A percentile compares a stretch with the other conserved stretches of the same genome.
Evolutionary conservation across 306 rosid genomes (phyloP).

Genomic region (Vigna trinervia): DNA sequence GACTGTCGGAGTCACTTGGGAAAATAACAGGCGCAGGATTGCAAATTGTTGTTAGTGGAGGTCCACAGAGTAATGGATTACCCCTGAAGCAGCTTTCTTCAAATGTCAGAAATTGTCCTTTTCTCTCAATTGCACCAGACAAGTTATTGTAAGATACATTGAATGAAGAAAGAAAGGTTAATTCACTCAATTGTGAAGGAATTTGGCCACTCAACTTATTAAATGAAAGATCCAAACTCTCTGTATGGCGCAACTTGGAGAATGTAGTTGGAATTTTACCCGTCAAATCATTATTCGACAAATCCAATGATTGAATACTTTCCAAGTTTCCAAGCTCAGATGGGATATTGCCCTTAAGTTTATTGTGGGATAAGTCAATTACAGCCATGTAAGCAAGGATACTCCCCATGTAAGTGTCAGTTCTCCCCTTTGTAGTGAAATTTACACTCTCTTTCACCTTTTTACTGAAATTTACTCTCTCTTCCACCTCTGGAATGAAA

Average conservation of each 20-base stretch:
- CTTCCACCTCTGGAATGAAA: too few relatives aligned
- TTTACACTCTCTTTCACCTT: neutral
- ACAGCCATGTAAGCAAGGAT: slow-evolving; percentile 4
- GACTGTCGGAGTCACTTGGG: neutral
- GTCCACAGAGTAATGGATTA: slow-evolving; percentile 40
- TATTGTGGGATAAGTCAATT: slow-evolving; percentile 10
- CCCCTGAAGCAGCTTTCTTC: slow-evolving; percentile 35
- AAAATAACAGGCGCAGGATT: neutral
- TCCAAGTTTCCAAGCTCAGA: slow-evolving; percentile 30
- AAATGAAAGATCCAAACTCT: slow-evolving; percentile 22
- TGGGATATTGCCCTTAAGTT: slow-evolving; percentile 13
- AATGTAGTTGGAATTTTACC: neutral
- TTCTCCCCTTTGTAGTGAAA: neutral
- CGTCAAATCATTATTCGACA: neutral
- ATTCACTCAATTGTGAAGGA: neutral
- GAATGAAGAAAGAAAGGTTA: slow-evolving; percentile 3
- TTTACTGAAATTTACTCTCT: too few relatives aligned
- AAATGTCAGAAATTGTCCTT: slow-evolving; percentile 12
- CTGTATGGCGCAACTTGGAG: neutral
- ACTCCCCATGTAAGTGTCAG: neutral
- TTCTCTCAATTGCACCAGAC: neutral
- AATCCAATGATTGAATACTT: neutral
- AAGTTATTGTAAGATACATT: neutral
- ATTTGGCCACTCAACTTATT: neutral
- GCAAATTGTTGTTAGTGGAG: neutral